A percentile compares a stretch with the other conserved stretches of the same genome.
These are phyloP conservation scores for Aspergillus asperescens DNA, from an alignment of 495 filamentous ascomycete species.

Conservation along the genomic window DNA sequence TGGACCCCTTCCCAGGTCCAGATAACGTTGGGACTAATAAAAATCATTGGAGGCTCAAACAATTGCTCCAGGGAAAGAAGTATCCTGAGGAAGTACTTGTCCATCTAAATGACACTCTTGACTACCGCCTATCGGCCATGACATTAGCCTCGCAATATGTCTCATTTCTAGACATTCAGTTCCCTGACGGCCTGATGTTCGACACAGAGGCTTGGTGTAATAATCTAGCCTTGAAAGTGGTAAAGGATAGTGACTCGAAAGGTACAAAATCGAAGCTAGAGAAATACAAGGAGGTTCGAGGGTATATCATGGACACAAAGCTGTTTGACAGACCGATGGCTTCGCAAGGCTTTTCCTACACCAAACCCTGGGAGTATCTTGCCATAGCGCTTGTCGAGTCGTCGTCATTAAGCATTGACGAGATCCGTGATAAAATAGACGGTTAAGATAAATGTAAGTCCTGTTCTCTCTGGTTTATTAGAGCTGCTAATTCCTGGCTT, in stretches of 20 bases:
- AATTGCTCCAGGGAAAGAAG: not conserved
- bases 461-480: not conserved
- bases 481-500: not conserved
- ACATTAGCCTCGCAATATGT: not conserved
- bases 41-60: not conserved
- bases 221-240: not conserved
- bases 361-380: not conserved
- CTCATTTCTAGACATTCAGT: not conserved
- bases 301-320: not conserved
- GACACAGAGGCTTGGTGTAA: not conserved
- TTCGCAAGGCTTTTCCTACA: not conserved
- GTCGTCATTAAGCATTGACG: not conserved
- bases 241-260: not conserved
- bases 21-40: not conserved
- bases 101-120: not conserved
- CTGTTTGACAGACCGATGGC: not conserved
- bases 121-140: not conserved
- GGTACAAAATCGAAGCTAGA: not conserved
- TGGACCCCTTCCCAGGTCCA: not conserved
- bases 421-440: not conserved
- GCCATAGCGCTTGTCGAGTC: not conserved
- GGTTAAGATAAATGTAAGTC: not conserved
- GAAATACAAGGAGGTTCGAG: not conserved
- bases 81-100: not conserved
- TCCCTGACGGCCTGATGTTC: not conserved